Conservation (phyloP, 495 filamentous ascomycete genomes). For the Talaromyces ruber region DNA sequence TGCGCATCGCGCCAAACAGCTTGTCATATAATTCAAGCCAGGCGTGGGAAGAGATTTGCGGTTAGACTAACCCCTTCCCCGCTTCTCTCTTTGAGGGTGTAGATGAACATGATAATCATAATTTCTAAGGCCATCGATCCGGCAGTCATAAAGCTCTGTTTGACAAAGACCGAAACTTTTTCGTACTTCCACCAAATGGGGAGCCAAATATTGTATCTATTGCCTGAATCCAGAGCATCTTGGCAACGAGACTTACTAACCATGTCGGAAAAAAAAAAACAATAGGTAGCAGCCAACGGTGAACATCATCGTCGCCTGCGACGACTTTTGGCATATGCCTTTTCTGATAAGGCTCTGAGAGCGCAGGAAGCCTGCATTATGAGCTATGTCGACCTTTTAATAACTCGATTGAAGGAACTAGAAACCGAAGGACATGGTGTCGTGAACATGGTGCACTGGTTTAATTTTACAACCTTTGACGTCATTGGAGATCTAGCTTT, state of each 20-base stretch:
- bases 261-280: not conserved
- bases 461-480: constrained; percentile 27
- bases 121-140: not conserved
- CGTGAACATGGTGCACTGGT: constrained; percentile 23
- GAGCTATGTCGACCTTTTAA: constrained; percentile 29
- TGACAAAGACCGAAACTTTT: constrained; percentile 5
- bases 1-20: constrained; percentile 10
- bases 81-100: not conserved
- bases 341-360: constrained; percentile 38
- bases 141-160: not conserved
- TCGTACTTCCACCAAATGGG: not conserved
- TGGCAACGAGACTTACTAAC: not conserved
- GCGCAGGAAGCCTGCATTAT: constrained; percentile 27
- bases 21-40: constrained; percentile 10
- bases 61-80: not conserved
- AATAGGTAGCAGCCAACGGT: constrained; percentile 26
- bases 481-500: constrained; percentile 27
- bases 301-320: constrained; percentile 35
- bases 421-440: constrained; percentile 15
- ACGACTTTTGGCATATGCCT: constrained; percentile 32
- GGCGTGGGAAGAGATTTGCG: constrained; percentile 10
- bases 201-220: not conserved
- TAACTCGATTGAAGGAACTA: constrained; percentile 14
- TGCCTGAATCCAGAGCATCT: not conserved
- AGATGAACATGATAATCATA: not conserved